These are phyloP conservation scores for Lophiotrema nucula DNA, from an alignment of 495 filamentous ascomycete genomes.

Conservation along the genomic window DNA sequence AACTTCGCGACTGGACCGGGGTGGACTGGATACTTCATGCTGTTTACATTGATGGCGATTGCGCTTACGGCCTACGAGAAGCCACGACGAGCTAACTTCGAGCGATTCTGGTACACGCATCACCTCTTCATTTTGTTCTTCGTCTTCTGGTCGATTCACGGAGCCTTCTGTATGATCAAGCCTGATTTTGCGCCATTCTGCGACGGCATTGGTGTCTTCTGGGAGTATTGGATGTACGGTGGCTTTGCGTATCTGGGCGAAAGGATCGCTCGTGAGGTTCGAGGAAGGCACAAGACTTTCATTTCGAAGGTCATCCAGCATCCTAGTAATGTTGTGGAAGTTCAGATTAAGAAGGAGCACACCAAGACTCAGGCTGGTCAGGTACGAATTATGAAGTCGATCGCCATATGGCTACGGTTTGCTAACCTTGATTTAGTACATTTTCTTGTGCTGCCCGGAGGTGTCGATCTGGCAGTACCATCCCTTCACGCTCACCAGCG, in stretches of 20 bases:
- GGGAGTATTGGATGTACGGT: slow-evolving; percentile 77
- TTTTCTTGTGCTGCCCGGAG: slow-evolving; percentile 78
- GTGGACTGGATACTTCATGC: slow-evolving; percentile 78
- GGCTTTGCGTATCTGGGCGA: slow-evolving; percentile 71
- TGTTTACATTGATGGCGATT: slow-evolving; percentile 66
- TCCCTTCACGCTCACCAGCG: slow-evolving; percentile 75
- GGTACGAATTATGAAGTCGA: slow-evolving; percentile 35
- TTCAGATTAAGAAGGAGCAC: slow-evolving; percentile 81
- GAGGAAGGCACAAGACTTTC: slow-evolving; percentile 70
- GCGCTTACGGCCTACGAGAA: slow-evolving; percentile 68
- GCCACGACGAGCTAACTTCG: slow-evolving; percentile 67
- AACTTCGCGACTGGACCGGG: slow-evolving; percentile 74
- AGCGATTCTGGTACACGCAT: slow-evolving; percentile 79
- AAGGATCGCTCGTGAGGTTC: slow-evolving; percentile 65
- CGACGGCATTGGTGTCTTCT: slow-evolving; percentile 70
- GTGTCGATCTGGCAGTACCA: slow-evolving; percentile 79
- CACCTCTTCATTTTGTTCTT: slow-evolving; percentile 79
- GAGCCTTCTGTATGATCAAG: slow-evolving; percentile 79
- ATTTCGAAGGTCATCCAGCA: slow-evolving; percentile 83
- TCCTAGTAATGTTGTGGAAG: slow-evolving; percentile 77
- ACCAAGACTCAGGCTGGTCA: slow-evolving; percentile 75
- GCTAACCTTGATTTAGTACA: slow-evolving; percentile 53
- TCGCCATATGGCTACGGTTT: background rate
- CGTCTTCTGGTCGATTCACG: slow-evolving; percentile 78
- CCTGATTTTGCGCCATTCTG: slow-evolving; percentile 71